Percentiles rank a stretch among this genome's conserved stretches.
Conservation (phyloP, 345 rosid species). For the Diplotaxis tenuifolia region DNA sequence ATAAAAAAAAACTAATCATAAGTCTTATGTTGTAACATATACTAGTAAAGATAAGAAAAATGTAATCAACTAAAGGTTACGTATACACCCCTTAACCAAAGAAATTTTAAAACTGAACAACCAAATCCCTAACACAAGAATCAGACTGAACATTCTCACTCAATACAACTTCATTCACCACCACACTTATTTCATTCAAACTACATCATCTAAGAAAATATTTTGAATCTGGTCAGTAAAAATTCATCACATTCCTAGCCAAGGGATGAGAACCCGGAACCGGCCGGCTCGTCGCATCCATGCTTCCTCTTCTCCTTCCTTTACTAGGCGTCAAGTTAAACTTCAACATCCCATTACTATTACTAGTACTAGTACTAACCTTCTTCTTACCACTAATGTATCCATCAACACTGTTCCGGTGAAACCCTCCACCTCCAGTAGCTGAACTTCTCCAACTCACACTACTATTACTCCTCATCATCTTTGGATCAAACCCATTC, state of each 20-base stretch:
- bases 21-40: neutral
- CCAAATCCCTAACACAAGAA: slow-evolving; percentile 15
- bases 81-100: slow-evolving; percentile 7
- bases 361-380: slow-evolving; percentile 39
- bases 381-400: slow-evolving; percentile 62
- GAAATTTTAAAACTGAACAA: neutral
- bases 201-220: slow-evolving; percentile 13
- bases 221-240: slow-evolving; percentile 51
- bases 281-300: slow-evolving; percentile 38
- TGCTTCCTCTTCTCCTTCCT: slow-evolving; percentile 57
- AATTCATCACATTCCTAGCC: slow-evolving; percentile 66
- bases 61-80: neutral
- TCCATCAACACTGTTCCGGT: slow-evolving; percentile 52
- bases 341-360: slow-evolving; percentile 67
- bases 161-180: slow-evolving; percentile 10
- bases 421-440: slow-evolving; percentile 40
- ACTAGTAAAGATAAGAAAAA: neutral
- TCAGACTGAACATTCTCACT: slow-evolving; percentile 1
- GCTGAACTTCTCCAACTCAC: slow-evolving; percentile 86
- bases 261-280: slow-evolving; percentile 63
- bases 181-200: slow-evolving; percentile 26
- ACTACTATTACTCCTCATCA: slow-evolving; percentile 89
- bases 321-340: slow-evolving; percentile 76
- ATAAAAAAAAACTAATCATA: neutral
- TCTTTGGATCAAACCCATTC: slow-evolving; percentile 67